Evolutionary conservation across 1,284 basidiomycete species (phyloP), one percentile per base, ranked within the genome.

Genomic region (Taiwanofungus camphoratus): DNA sequence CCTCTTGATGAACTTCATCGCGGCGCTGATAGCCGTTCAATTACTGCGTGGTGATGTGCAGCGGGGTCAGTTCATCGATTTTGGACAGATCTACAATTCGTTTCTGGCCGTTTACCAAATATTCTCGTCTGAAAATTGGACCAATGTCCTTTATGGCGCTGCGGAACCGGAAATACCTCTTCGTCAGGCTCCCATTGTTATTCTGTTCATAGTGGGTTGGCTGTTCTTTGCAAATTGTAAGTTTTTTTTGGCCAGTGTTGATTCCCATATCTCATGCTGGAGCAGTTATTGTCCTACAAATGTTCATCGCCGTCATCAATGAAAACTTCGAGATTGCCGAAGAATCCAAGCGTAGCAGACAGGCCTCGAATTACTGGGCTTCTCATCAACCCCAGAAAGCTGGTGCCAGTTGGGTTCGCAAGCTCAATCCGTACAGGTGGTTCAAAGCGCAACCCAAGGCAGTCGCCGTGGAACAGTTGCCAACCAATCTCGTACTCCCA

Each of bases 281-380:
- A 30, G 1, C 49, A 92, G 92, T 94, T 69, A 92, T 97, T 56
- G 74, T 98, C n/a, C 64, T 96, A 44, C 93, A 97, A 58, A 91
- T 98, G 85, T 97, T 98, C 70, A 93, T 99, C 58, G 95, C 94
- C 26, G 94, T 98, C 41, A 94, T 99, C 73, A 93, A 96, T 63
- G 94, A 97, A 70, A 97, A 96, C 65, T 98, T 98, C 55, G 77
- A 87, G 33, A 80, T 97, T 3, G 92, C 92, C 0, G 95, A 98
- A 58, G 91, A 95, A 60, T 77, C 84, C 36, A 97, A 96, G 67
- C 81, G 85, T 44, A 77, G 79, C 36, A 78, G 87, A 52, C 95
- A 98, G 63, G 80, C 88, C 6, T 82, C 72, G 3, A 68, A 76
- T 46, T 85, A 80, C 55, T 81, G 76, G 67, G 77, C 70, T 7